Evolutionary conservation across 2,329 filamentous ascomycete species (phyloP).

Genomic region (Pezicula neosporulosa): DNA sequence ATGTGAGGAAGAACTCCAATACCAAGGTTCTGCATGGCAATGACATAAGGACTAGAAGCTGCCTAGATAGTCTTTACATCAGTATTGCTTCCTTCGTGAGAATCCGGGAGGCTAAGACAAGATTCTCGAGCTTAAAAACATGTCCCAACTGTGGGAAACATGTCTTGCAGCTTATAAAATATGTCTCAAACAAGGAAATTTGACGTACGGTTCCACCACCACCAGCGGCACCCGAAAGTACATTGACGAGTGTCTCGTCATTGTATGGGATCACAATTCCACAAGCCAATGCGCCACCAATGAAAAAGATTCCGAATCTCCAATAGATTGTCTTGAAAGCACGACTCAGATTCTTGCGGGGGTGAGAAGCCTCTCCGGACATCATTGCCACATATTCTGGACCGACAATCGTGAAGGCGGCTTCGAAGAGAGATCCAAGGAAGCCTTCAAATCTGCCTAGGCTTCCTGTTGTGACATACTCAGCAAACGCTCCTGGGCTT

Average conservation of each 20-base stretch:
- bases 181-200: too few relatives aligned
- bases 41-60: constrained; percentile 59
- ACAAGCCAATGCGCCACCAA: constrained; percentile 52
- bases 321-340: constrained; percentile 61
- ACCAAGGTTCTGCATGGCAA: constrained; percentile 59
- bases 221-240: constrained; percentile 44
- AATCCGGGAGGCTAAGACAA: too few relatives aligned
- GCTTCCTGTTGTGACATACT: constrained; percentile 57
- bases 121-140: too few relatives aligned
- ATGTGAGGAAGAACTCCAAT: constrained; percentile 62
- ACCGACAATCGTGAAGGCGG: constrained; percentile 52
- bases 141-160: too few relatives aligned
- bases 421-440: constrained; percentile 46
- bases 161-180: too few relatives aligned
- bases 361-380: constrained; percentile 48
- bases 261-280: constrained; percentile 54
- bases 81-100: too few relatives aligned
- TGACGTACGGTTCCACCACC: constrained; percentile 39
- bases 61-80: constrained; percentile 15
- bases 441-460: constrained; percentile 71
- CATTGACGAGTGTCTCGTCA: constrained; percentile 45
- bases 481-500: constrained; percentile 57
- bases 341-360: constrained; percentile 48
- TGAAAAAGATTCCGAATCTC: constrained; percentile 55
- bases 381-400: constrained; percentile 49